Evolutionary conservation across 106 monocot species (phyloP), one percentile per base, ranked within the genome.

Genomic region (Gastrodia elata): DNA sequence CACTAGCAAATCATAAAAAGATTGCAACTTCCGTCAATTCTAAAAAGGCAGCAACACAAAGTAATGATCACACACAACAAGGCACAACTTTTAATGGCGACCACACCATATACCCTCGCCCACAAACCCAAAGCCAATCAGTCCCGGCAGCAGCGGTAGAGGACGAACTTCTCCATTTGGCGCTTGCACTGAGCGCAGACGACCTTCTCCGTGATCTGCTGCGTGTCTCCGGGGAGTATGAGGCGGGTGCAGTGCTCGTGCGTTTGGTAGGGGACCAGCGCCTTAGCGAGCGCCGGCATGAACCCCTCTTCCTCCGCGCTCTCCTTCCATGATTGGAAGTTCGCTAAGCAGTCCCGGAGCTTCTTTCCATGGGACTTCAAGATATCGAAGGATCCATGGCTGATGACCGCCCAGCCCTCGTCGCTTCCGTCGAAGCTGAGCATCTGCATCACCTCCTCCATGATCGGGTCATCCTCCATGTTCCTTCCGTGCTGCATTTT

Each of bases 121-220:
- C n/a, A n/a, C n/a, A n/a, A n/a, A n/a, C n/a, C n/a, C n/a, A n/a
- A n/a, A n/a, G n/a, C n/a, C n/a, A n/a, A n/a, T 88, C 38, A 89
- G 70, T 90, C 78, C 41, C 84, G 87, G 84, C 94, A 94, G 84
- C 94, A 94, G 41, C 85, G 74, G 65, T 85, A 94, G 49, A 94
- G 87, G 44, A 90, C 77, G 65, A 72, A 94, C 82, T 90, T 84
- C 74, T 94, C 94, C 94, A 94, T 90, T 2, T 90, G 90, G 14
- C 75, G 73, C 80, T 75, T 82, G 77, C 94, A 94, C 75, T 88
- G 87, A 14, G 87, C 83, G 39, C 94, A 94, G 16, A 88, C 69
- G 33, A 94, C 94, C 8, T 74, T 48, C 73, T 88, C 94, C 78
- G 68, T 70, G 24, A 87, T 85, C 38, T 10, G 43, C 11, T 68